phyloP scores from a whole-genome alignment of 2,329 filamentous ascomycete species.

The Emmonsiellopsis sp. region DNA sequence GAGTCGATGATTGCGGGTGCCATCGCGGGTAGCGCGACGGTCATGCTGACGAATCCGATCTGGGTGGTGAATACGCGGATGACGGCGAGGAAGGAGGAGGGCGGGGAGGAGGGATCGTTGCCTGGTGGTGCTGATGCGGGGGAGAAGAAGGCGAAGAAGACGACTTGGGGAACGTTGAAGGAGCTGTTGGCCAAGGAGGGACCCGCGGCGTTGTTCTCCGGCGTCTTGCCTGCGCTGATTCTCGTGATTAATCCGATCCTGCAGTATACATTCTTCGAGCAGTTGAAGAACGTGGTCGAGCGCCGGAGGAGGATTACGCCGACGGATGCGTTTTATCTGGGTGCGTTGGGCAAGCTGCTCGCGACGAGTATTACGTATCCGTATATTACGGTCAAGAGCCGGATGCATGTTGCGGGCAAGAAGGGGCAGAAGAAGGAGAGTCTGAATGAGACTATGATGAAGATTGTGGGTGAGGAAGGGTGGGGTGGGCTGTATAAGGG shows the following conservation, averaged over 20 bases:
- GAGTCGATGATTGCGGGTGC: constrained; percentile 95
- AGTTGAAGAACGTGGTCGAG: constrained; percentile 88
- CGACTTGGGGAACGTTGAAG: constrained; percentile 73
- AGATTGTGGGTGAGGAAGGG: constrained; percentile 82
- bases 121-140: constrained; percentile 24
- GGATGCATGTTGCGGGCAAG: constrained; percentile 77
- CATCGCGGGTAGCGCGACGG: constrained; percentile 85
- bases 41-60: constrained; percentile 95
- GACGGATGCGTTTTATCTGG: constrained; percentile 79
- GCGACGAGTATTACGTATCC: constrained; percentile 93
- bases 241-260: constrained; percentile 97
- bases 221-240: constrained; percentile 84
- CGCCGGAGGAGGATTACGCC: constrained; percentile 68
- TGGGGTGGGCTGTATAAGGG: constrained; percentile 87
- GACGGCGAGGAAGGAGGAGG: constrained; percentile 71
- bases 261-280: constrained; percentile 98
- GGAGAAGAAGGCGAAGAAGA: constrained; percentile 47
- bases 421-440: constrained; percentile 64
- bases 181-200: constrained; percentile 77
- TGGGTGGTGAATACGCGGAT: constrained; percentile 99
- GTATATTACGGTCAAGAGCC: constrained; percentile 97
- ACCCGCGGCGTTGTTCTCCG: constrained; percentile 74
- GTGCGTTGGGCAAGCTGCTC: constrained; percentile 86
- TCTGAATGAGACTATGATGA: constrained; percentile 66
- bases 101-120: constrained; percentile 31